A percentile compares a stretch with the other conserved stretches of the same genome.
Evolutionary conservation across 805 yeast species (phyloP).

Genomic region (Citeromyces nyonsensis): DNA sequence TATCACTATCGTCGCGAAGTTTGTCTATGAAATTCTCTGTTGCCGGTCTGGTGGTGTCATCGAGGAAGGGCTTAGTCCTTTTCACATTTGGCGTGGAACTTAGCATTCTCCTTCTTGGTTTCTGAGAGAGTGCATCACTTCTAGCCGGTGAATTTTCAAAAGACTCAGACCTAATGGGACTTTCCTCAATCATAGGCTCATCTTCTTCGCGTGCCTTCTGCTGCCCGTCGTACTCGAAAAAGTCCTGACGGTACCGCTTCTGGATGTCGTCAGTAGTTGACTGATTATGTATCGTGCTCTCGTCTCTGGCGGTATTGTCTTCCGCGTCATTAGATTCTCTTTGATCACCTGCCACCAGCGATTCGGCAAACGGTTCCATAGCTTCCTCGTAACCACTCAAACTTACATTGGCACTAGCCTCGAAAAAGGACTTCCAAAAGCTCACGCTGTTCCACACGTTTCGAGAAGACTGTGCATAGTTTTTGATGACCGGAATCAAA

Average conservation of each 20-base stretch:
- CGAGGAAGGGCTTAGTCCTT: constrained; percentile 1
- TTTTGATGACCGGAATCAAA: constrained; percentile 51
- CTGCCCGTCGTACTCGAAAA: constrained; percentile 2
- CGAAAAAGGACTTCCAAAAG: constrained; percentile 71
- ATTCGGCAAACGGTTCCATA: constrained; percentile 1
- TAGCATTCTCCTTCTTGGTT: constrained; percentile 1
- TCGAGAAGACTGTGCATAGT: constrained; percentile 40
- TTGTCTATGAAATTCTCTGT: not conserved
- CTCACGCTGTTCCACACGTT: constrained; percentile 50
- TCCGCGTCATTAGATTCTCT: not conserved
- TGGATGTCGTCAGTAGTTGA: constrained; percentile 5
- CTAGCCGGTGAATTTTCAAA: constrained; percentile 4
- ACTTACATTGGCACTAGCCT: constrained; percentile 45
- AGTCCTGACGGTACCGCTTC: constrained; percentile 6
- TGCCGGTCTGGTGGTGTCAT: constrained; percentile 2
- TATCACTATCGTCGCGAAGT: constrained; percentile 5
- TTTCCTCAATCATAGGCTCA: constrained; percentile 6
- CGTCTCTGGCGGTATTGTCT: constrained; percentile 15
- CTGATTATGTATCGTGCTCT: constrained; percentile 4
- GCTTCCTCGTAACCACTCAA: constrained; percentile 2
- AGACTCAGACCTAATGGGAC: constrained; percentile 7
- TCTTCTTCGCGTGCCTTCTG: constrained; percentile 2
- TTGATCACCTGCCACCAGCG: not conserved
- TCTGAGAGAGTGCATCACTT: constrained; percentile 2
- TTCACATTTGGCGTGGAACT: constrained; percentile 10